These are phyloP conservation scores for Trichophyton simii DNA, from an alignment of 2,329 filamentous ascomycete genomes.

Conservation along the genomic window DNA sequence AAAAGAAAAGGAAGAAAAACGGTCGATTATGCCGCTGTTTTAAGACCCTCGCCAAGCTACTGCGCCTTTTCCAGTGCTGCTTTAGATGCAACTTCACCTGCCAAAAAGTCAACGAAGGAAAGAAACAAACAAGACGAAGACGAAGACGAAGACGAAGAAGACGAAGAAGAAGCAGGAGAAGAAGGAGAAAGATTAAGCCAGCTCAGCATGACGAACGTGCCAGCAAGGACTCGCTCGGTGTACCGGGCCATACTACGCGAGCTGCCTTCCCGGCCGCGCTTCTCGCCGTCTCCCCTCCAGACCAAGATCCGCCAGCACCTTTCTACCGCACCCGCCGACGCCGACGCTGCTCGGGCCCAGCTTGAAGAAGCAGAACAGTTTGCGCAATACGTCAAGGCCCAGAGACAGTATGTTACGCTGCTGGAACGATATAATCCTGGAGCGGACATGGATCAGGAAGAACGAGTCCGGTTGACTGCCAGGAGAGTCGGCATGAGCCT, in stretches of 20 bases:
- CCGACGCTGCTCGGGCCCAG: slow-evolving; percentile 21
- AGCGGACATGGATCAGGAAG: slow-evolving; percentile 72
- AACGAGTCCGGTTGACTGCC: slow-evolving; percentile 71
- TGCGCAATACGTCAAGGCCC: slow-evolving; percentile 67
- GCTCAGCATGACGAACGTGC: slow-evolving; percentile 1
- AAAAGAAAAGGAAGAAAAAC: neutral
- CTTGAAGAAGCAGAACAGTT: slow-evolving; percentile 59
- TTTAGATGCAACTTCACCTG: neutral
- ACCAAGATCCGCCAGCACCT: slow-evolving; percentile 55
- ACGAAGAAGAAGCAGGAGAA: neutral
- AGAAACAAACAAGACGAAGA: neutral
- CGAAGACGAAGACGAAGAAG: neutral
- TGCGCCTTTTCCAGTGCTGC: neutral
- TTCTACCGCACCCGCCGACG: slow-evolving; percentile 24
- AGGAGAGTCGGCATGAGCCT: slow-evolving; percentile 82
- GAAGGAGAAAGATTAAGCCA: neutral
- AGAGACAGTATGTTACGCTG: slow-evolving; percentile 67
- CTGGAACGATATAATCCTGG: slow-evolving; percentile 90
- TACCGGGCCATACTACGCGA: slow-evolving; percentile 85
- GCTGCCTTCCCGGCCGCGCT: slow-evolving; percentile 58
- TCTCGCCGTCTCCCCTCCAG: slow-evolving; percentile 57
- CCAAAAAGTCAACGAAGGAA: neutral
- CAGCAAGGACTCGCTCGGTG: slow-evolving; percentile 51
- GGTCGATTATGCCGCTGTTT: neutral
- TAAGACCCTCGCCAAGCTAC: neutral